These are phyloP conservation scores for Colletotrichum endophyticum DNA, from an alignment of 2,329 filamentous ascomycete genomes.

Conservation along the genomic window DNA sequence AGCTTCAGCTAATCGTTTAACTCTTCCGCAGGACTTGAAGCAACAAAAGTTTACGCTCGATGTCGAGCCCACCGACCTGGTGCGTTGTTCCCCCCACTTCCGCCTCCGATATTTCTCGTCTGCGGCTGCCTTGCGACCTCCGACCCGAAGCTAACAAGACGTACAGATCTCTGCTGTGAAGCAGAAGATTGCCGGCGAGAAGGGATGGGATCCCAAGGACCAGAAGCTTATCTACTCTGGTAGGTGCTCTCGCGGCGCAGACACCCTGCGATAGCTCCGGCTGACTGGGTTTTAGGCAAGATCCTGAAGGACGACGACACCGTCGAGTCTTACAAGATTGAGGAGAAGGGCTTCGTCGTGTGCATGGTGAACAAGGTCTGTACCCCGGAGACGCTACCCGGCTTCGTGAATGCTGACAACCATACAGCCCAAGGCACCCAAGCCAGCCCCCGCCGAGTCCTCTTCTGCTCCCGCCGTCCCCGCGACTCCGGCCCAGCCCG, in stretches of 20 bases:
- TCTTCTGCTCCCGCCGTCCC: constrained; percentile 62
- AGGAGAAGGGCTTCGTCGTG: constrained; percentile 99
- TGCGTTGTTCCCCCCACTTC: constrained; percentile 56
- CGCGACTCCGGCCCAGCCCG: constrained; percentile 64
- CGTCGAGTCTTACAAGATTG: constrained; percentile 95
- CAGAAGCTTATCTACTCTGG: constrained; percentile 99
- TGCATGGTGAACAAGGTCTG: constrained; percentile 97
- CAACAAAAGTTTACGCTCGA: constrained; percentile 98
- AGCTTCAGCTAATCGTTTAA: constrained; percentile 11
- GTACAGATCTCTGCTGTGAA: constrained; percentile 85
- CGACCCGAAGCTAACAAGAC: constrained; percentile 24
- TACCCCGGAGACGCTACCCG: background rate
- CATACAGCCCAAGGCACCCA: constrained; percentile 66
- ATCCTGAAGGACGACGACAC: constrained; percentile 98
- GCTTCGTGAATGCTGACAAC: constrained; percentile 9
- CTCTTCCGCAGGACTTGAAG: constrained; percentile 79
- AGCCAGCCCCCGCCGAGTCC: constrained; percentile 64
- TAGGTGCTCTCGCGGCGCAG: constrained; percentile 48
- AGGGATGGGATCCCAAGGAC: constrained; percentile 88
- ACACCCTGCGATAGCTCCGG: background rate
- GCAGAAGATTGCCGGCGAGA: constrained; percentile 88
- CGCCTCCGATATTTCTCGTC: constrained; percentile 20
- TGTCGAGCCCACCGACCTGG: constrained; percentile 89
- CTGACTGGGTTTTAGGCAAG: constrained; percentile 69
- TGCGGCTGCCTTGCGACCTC: constrained; percentile 13